phyloP scores from a whole-genome alignment of 352 stramenopile genomes.

The Phytophthora multivora region DNA sequence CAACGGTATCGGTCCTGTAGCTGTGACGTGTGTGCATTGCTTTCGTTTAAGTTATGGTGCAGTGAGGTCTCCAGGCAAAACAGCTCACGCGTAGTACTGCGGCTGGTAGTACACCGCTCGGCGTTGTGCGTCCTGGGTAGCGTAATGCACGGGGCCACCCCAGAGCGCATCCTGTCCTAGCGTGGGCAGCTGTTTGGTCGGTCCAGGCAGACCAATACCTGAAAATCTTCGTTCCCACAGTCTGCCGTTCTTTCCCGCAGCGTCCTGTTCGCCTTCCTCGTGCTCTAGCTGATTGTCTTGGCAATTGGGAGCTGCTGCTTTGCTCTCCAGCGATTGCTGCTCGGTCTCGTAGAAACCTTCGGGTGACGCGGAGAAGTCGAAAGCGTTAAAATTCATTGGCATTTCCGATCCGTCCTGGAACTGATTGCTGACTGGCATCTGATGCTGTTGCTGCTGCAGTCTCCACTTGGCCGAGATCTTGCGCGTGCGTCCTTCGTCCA shows the following conservation, averaged over 20 bases:
- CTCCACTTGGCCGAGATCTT: slow-evolving; percentile 45
- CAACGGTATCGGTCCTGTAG: too few relatives aligned
- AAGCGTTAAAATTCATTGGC: slow-evolving; percentile 45
- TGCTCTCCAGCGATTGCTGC: slow-evolving; percentile 10
- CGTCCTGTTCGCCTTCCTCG: slow-evolving; percentile 2
- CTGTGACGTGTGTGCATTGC: too few relatives aligned
- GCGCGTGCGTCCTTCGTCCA: slow-evolving; percentile 40
- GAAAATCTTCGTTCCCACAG: slow-evolving; percentile 48
- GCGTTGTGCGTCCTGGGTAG: slow-evolving; percentile 30
- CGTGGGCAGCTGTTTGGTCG: slow-evolving; percentile 31
- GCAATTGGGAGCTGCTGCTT: slow-evolving; percentile 1
- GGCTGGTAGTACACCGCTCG: slow-evolving; percentile 35
- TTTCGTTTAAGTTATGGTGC: slow-evolving; percentile 17
- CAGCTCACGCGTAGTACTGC: slow-evolving; percentile 42
- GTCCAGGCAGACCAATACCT: neutral
- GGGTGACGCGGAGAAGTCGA: slow-evolving; percentile 48
- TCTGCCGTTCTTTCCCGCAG: slow-evolving; percentile 16
- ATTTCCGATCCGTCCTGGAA: slow-evolving; percentile 24
- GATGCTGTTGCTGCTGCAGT: slow-evolving; percentile 29
- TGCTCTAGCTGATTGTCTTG: slow-evolving; percentile 19
- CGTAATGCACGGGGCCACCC: slow-evolving; percentile 33
- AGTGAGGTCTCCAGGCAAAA: slow-evolving; percentile 38
- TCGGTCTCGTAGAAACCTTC: slow-evolving; percentile 41
- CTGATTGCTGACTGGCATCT: slow-evolving; percentile 29
- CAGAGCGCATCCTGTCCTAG: slow-evolving; percentile 49